These are phyloP conservation scores for Pholiota molesta DNA, from an alignment of 768 basidiomycete species.

Conservation along the genomic window DNA sequence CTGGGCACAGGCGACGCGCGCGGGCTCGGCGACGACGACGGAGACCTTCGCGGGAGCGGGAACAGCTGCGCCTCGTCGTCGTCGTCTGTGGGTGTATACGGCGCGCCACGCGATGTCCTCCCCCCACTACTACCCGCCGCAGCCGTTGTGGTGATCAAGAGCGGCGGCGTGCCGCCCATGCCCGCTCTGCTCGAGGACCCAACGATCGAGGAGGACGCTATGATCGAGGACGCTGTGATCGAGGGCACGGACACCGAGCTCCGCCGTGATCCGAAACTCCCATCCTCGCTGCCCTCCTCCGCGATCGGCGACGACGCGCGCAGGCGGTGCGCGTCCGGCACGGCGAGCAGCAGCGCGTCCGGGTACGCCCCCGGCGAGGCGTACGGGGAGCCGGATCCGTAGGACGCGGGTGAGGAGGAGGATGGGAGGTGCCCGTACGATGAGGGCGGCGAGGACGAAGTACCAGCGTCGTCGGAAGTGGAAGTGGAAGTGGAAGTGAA, in stretches of 20 bases:
- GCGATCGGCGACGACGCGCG: constrained; percentile 44
- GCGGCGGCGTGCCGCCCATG: constrained; percentile 36
- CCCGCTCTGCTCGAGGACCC: not conserved
- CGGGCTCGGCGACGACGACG: constrained; percentile 38
- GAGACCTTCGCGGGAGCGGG: constrained; percentile 60
- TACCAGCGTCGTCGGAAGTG: not conserved
- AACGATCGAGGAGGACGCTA: no score
- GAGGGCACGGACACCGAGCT: not conserved
- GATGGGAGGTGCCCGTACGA: no score
- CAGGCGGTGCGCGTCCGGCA: constrained; percentile 12
- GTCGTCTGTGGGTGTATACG: no score
- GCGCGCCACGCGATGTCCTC: no score
- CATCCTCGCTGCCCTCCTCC: constrained; percentile 38
- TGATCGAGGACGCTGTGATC: not conserved
- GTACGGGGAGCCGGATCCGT: not conserved
- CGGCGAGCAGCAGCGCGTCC: not conserved
- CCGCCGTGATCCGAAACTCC: not conserved
- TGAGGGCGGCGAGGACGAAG: not conserved
- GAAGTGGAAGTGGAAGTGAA: no score
- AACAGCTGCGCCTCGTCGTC: constrained; percentile 57
- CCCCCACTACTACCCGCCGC: no score
- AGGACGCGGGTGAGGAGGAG: not conserved
- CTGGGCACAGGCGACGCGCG: constrained; percentile 11
- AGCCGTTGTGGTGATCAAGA: not conserved
- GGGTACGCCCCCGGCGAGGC: constrained; percentile 9